These are phyloP conservation scores for Phyllosticta ampelicida DNA, from an alignment of 2,329 filamentous ascomycete genomes.

Conservation along the genomic window DNA sequence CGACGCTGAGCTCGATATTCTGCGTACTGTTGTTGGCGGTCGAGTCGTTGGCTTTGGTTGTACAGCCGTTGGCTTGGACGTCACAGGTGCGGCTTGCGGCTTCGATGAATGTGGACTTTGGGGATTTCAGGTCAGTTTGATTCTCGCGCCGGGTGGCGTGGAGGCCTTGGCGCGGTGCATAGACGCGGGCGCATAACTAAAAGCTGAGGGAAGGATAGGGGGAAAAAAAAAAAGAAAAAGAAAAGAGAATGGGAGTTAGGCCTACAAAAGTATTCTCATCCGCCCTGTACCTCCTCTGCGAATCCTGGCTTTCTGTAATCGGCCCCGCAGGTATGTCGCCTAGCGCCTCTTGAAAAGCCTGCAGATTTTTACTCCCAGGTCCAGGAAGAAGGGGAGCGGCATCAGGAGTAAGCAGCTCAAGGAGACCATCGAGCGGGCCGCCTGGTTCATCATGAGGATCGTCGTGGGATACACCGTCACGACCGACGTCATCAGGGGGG, in stretches of 20 bases:
- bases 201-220: too few relatives aligned
- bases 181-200: too few relatives aligned
- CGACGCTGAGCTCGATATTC: background rate
- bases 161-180: too few relatives aligned
- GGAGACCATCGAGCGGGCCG: background rate
- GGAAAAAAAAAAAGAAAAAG: background rate
- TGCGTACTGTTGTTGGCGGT: background rate
- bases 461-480: background rate
- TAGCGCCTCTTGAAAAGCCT: constrained; percentile 31
- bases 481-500: background rate
- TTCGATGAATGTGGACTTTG: constrained; percentile 6
- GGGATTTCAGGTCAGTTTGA: too few relatives aligned
- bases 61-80: constrained; percentile 9
- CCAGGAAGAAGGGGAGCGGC: background rate
- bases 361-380: background rate
- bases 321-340: constrained; percentile 42
- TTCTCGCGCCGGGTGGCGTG: too few relatives aligned
- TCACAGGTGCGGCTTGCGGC: constrained; percentile 10
- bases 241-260: background rate
- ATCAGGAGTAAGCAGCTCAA: background rate
- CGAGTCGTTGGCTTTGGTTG: background rate
- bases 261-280: constrained; percentile 8
- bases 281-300: background rate
- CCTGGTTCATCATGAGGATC: background rate
- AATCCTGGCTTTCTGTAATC: constrained; percentile 30